Base-by-base conservation (phyloP, 805 yeast genomes). In the Ogataea corticis region DNA sequence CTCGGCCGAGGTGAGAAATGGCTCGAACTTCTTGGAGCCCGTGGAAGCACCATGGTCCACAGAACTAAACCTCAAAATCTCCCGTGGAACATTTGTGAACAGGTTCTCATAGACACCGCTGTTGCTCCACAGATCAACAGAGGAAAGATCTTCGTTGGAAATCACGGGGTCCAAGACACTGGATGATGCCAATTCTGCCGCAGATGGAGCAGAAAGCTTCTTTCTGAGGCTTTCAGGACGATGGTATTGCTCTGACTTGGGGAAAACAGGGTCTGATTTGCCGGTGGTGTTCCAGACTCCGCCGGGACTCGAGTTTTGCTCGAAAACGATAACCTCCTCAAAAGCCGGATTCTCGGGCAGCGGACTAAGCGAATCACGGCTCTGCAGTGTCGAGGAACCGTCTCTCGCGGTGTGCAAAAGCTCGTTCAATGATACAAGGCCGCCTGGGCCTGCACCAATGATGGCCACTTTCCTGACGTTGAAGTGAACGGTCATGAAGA, bases 401-500 rank as follows among this genome's bases (percentile, higher is more conserved):
- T 55, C 51, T n/a, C 41, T 42, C 1, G 54, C 33, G 15, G 64
- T 57, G 36, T 58, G 61, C 1, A 55, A 35, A 11, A 61, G 44
- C 31, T 61, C 65, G 33, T 49, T 50, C 9, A 57, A 30, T 3
- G 77, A 67, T 0, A 82, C 87, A n/a, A 83, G 66, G 0, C 92
- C 95, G 34, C 79, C 73, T 0, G 92, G 91, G 0, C 95, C 96
- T 2, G 79, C 89, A 2, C 96, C 96, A 16, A 87, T 72, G 12
- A 87, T 75, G 0, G 88, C 89, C 3, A 86, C 70, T 11, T 44
- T 41, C 16, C 35, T 48, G 16, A 48, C 18, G 12, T 34, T 9
- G 57, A 42, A 12, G 13, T 33, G 32, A 4, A 13, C 33, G 12
- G 19, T 27, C 28, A 19, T 39, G 16, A 21, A 21, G 25, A 21